These are phyloP conservation scores for Wallacemonas collosoma DNA, from an alignment of 208 protist genomes.

Conservation along the genomic window DNA sequence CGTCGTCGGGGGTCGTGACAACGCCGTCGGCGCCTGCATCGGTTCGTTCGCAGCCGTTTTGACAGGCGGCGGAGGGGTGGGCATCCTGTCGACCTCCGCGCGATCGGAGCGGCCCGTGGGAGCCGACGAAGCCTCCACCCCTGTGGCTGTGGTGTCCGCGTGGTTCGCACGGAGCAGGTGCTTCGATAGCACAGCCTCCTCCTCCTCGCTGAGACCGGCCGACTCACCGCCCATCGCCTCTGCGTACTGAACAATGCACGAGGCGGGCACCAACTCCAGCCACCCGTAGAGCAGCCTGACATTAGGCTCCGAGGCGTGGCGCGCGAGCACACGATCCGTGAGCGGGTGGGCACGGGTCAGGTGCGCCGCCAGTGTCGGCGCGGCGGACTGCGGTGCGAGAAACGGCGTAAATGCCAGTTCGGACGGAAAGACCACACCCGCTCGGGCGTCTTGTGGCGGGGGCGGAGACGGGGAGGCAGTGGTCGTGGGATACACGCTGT, in stretches of 20 bases:
- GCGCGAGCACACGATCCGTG: slow-evolving; percentile 1
- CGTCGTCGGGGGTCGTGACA: no score
- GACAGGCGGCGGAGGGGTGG: no score
- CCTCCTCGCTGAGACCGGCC: not conserved
- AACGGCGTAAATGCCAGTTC: not conserved
- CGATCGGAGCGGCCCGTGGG: no score
- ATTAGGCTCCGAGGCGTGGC: not conserved
- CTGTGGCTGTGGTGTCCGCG: no score
- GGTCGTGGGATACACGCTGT: not conserved
- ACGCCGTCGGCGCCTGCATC: no score
- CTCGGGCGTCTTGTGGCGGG: no score
- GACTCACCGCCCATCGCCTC: not conserved
- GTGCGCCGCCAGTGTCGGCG: slow-evolving; percentile 1
- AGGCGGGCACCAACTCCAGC: slow-evolving; percentile 33
- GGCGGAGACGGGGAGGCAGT: not conserved
- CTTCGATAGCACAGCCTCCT: not conserved
- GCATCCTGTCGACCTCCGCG: no score
- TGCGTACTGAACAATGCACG: slow-evolving; percentile 11
- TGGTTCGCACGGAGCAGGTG: not conserved
- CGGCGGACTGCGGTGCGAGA: not conserved
- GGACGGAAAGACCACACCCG: not conserved
- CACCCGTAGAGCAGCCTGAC: slow-evolving; percentile 34
- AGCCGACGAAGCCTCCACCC: no score
- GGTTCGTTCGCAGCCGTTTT: no score
- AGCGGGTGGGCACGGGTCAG: slow-evolving; percentile 6